Percentiles rank a stretch among this genome's conserved stretches.
Conservation (phyloP, 2,329 filamentous ascomycete species). For the Emergomyces africanus region DNA sequence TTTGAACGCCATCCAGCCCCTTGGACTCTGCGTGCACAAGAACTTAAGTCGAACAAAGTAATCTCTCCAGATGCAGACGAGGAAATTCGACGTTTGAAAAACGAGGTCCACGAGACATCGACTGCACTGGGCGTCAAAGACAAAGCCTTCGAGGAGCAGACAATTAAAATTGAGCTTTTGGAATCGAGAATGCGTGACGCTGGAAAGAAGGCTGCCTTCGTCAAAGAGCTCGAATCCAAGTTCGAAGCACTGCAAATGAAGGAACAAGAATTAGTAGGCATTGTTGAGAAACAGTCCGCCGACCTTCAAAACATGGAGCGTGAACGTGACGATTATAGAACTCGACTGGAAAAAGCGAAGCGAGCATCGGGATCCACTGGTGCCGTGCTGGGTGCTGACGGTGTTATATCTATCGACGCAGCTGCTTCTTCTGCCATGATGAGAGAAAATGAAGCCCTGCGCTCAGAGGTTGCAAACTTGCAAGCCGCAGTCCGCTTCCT, state of each 20-base stretch:
- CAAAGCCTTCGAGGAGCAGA: slow-evolving; percentile 68
- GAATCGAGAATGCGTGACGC: slow-evolving; percentile 79
- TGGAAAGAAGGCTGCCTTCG: slow-evolving; percentile 53
- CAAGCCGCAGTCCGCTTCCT: slow-evolving; percentile 36
- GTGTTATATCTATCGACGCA: slow-evolving; percentile 20
- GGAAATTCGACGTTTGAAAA: slow-evolving; percentile 66
- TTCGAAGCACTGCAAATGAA: slow-evolving; percentile 27
- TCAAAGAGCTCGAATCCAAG: slow-evolving; percentile 32
- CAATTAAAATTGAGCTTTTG: slow-evolving; percentile 88
- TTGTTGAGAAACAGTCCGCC: slow-evolving; percentile 23
- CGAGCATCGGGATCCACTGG: slow-evolving; percentile 27
- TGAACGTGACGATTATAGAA: slow-evolving; percentile 29
- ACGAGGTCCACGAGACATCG: slow-evolving; percentile 66
- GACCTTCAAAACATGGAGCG: slow-evolving; percentile 26
- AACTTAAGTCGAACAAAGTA: slow-evolving; percentile 70
- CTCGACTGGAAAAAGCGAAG: slow-evolving; percentile 32
- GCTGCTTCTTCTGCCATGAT: slow-evolving; percentile 29
- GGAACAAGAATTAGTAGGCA: slow-evolving; percentile 20
- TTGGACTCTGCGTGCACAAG: slow-evolving; percentile 70
- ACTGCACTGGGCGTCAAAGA: slow-evolving; percentile 60
- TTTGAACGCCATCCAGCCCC: slow-evolving; percentile 66
- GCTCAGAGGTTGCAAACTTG: slow-evolving; percentile 30
- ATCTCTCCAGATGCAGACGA: slow-evolving; percentile 73
- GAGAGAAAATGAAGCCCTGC: slow-evolving; percentile 32
- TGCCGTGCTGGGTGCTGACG: slow-evolving; percentile 23